A percentile compares a stretch with the other conserved stretches of the same genome.
Conservation (phyloP, 2,329 filamentous ascomycete species). For the Pestalotiopsis sp. region DNA sequence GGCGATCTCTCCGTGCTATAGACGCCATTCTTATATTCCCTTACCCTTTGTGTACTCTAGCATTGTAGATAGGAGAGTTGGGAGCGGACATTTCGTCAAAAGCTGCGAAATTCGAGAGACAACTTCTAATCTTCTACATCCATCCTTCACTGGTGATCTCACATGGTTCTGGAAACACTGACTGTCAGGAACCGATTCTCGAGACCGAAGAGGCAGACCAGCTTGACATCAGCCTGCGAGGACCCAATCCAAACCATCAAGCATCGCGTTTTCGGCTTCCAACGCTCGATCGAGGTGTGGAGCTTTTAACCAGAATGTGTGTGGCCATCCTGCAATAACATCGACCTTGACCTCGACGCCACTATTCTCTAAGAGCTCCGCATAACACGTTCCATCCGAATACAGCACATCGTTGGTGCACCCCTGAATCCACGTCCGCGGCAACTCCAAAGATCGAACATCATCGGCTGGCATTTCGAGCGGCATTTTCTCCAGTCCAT, state of each 20-base stretch:
- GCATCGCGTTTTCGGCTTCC: constrained; percentile 41
- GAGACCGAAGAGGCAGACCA: not conserved
- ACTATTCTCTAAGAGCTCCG: constrained; percentile 37
- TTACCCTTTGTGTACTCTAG: constrained; percentile 66
- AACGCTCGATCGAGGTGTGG: constrained; percentile 40
- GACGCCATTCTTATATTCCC: constrained; percentile 41
- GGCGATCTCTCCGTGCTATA: constrained; percentile 95
- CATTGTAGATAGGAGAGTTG: constrained; percentile 62
- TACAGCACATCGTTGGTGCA: constrained; percentile 52
- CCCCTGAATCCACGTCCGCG: constrained; percentile 49
- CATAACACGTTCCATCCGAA: constrained; percentile 52
- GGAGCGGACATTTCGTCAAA: constrained; percentile 12
- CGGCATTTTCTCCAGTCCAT: constrained; percentile 41
- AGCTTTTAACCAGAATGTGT: constrained; percentile 53
- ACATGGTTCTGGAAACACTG: not conserved
- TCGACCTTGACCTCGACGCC: constrained; percentile 41
- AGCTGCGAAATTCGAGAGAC: constrained; percentile 12
- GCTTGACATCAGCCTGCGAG: constrained; percentile 13
- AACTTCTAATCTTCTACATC: not conserved
- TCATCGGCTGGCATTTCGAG: constrained; percentile 34
- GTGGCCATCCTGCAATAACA: constrained; percentile 47
- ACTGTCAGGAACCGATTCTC: not conserved
- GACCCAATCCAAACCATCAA: constrained; percentile 43
- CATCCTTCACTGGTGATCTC: not conserved
- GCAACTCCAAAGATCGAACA: constrained; percentile 28